Base-by-base conservation (phyloP, 2,329 filamentous ascomycete species). In the Fusarium abutilonis region DNA sequence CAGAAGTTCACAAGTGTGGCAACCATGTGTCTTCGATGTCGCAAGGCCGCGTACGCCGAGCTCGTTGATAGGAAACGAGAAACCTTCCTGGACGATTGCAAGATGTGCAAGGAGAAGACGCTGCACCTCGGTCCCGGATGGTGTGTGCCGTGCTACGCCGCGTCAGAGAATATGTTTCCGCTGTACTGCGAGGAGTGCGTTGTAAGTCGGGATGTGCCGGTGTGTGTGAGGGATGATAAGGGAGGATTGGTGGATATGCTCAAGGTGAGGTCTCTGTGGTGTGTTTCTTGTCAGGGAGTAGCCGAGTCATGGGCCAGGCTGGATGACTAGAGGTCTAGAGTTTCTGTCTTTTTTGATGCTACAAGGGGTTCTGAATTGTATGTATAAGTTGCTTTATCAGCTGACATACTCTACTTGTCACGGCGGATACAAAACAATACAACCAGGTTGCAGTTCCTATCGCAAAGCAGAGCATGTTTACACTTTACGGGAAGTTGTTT, bases 101-200 rank as follows among this genome's bases (percentile, higher is more conserved):
- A 15, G 1, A 19, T 6, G 0, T 69, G 68, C 7, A 29, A 43
- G 1, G 1, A 15, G 2, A 53, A 13, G 2, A 69, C 61, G 2
- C 28, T 69, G 15, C 68, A 70, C 8, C 62, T 70, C 0, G 68
- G 68, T 0, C 64, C 59, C 0, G 51, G 51, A 2, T 70, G 66
- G 68, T 70, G 68, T 15, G 51, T 61, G 1, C 6, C 9, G 0
- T 70, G 68, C 29, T 21, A 53, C 3, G 61, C 58, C 0, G 35
- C 31, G 1, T n/a, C 26, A 3, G 7, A 26, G 1, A 38, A 29
- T 0, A 19, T 26, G 1, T 66, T 64, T 31, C 41, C 52, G 0
- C 28, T 64, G 9, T 56, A 52, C 7, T 70, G 67, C 1, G 35
- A 64, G 15, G 32, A 59, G 8, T 69, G 67, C 9, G 49, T 45